phyloP scores from a whole-genome alignment of 2,329 filamentous ascomycete species.

The Penicillium sp. region DNA sequence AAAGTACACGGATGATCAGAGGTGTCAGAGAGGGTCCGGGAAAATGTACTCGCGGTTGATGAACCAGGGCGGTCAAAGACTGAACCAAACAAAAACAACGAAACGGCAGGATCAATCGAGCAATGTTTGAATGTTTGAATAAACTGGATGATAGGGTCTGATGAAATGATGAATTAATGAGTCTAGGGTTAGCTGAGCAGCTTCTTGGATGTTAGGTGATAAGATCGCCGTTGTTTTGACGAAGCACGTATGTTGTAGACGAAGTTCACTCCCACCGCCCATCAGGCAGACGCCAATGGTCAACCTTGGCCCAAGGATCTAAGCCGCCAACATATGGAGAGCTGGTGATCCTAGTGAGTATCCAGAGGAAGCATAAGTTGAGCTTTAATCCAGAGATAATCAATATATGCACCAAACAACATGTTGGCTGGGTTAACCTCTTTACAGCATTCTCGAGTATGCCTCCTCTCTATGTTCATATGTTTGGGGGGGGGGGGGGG shows the following conservation, averaged over 20 bases:
- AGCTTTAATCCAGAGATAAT: no score
- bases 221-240: neutral
- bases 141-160: neutral
- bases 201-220: neutral
- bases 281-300: constrained; percentile 5
- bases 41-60: constrained; percentile 8
- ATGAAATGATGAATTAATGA: neutral
- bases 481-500: no score
- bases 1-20: constrained; percentile 6
- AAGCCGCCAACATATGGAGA: no score
- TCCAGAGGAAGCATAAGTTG: no score
- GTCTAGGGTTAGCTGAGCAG: neutral
- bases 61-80: constrained; percentile 9
- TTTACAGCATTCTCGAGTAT: no score
- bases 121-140: neutral
- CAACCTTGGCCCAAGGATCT: neutral
- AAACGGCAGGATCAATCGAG: neutral
- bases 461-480: no score
- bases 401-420: no score
- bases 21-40: constrained; percentile 10
- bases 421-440: no score
- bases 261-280: neutral
- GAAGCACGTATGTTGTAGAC: no score
- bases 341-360: no score
- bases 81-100: constrained; percentile 4